These are phyloP conservation scores for Tricholoma terreum DNA, from an alignment of 768 basidiomycete species.

Conservation along the genomic window DNA sequence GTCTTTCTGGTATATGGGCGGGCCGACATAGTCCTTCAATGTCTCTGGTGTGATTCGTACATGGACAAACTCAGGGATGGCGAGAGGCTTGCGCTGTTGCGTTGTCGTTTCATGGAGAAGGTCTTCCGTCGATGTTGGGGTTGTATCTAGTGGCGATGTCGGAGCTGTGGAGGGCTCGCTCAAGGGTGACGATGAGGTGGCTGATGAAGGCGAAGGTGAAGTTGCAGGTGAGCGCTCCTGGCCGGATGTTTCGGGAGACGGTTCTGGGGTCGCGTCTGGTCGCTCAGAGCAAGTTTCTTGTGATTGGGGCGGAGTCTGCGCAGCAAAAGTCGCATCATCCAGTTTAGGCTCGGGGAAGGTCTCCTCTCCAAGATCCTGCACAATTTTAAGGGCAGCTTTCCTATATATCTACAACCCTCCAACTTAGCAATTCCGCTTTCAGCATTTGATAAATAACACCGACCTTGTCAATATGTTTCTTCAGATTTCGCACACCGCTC, in stretches of 20 bases:
- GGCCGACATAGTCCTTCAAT: slow-evolving; percentile 94
- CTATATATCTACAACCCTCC: slow-evolving; percentile 73
- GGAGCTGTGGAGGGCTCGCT: slow-evolving; percentile 8
- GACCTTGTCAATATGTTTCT: slow-evolving; percentile 99
- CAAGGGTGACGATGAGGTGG: slow-evolving; percentile 10
- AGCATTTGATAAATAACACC: slow-evolving; percentile 1
- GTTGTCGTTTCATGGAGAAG: slow-evolving; percentile 63
- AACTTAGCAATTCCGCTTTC: neutral
- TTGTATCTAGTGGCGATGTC: slow-evolving; percentile 17
- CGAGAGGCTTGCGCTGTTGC: slow-evolving; percentile 71
- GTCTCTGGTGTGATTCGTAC: slow-evolving; percentile 83
- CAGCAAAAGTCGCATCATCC: slow-evolving; percentile 14
- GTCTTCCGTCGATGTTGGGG: slow-evolving; percentile 16
- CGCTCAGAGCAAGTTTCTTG: slow-evolving; percentile 51
- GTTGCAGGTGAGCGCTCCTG: neutral
- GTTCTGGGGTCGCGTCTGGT: slow-evolving; percentile 14
- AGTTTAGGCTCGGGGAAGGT: slow-evolving; percentile 67
- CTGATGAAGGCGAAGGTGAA: slow-evolving; percentile 10
- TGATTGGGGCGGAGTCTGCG: slow-evolving; percentile 14
- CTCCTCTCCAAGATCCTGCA: slow-evolving; percentile 86
- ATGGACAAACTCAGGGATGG: slow-evolving; percentile 74
- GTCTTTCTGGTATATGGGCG: slow-evolving; percentile 93
- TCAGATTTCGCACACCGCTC: slow-evolving; percentile 93
- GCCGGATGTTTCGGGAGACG: slow-evolving; percentile 6
- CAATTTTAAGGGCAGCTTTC: slow-evolving; percentile 90